Conservation (phyloP, 2,329 filamentous ascomycete genomes). For the Alternaria postmessia region DNA sequence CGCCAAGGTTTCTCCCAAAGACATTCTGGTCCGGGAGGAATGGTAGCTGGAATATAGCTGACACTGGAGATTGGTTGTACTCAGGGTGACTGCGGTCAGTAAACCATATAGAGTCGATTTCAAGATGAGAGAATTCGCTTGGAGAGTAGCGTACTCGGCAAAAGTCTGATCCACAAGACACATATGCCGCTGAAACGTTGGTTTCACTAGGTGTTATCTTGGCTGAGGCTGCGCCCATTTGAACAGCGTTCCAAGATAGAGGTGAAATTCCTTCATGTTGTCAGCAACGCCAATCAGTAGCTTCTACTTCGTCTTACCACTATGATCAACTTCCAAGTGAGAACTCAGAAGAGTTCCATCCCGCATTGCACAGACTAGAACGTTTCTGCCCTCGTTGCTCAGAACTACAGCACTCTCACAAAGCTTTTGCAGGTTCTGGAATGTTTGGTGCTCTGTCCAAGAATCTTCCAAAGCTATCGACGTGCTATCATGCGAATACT, state of each 20-base stretch:
- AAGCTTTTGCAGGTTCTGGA: slow-evolving; percentile 21
- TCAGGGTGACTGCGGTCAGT: slow-evolving; percentile 37
- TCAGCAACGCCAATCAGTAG: slow-evolving; percentile 3
- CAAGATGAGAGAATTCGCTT: slow-evolving; percentile 14
- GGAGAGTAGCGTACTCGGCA: slow-evolving; percentile 41
- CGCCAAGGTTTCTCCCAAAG: slow-evolving; percentile 50
- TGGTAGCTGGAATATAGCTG: slow-evolving; percentile 44
- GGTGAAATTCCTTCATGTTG: slow-evolving; percentile 2
- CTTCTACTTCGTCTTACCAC: slow-evolving; percentile 15
- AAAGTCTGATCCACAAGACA: slow-evolving; percentile 51
- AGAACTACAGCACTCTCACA: slow-evolving; percentile 45
- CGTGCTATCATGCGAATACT: slow-evolving; percentile 11
- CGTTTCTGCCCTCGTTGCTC: slow-evolving; percentile 7
- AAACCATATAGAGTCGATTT: slow-evolving; percentile 51
- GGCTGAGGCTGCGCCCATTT: slow-evolving; percentile 42
- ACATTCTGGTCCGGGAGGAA: slow-evolving; percentile 37
- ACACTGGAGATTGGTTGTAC: slow-evolving; percentile 42
- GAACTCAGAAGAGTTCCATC: slow-evolving; percentile 42
- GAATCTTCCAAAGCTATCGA: slow-evolving; percentile 20
- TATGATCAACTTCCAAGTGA: slow-evolving; percentile 1
- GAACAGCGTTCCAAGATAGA: slow-evolving; percentile 18
- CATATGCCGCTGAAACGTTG: slow-evolving; percentile 42
- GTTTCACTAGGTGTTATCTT: slow-evolving; percentile 33
- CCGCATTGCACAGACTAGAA: slow-evolving; percentile 49
- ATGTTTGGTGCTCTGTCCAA: slow-evolving; percentile 8